Evolutionary conservation across 176 grass and related monocot genomes (phyloP).

Genomic region (Phyllostachys edulis): DNA sequence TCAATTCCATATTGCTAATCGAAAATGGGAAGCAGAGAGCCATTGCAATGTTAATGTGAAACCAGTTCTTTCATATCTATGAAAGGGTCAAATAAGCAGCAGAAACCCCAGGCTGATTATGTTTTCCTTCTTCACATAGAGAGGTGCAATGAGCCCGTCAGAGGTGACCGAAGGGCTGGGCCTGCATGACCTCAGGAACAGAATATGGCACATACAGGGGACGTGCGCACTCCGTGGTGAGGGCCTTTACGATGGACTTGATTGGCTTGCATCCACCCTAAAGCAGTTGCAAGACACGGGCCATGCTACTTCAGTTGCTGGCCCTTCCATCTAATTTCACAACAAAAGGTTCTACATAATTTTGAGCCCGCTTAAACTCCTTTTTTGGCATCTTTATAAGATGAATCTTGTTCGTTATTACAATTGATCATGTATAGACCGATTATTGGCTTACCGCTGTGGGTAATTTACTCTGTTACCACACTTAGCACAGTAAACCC

Average conservation of each 20-base stretch:
- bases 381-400: not conserved
- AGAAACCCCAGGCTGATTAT: not conserved
- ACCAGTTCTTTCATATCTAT: not conserved
- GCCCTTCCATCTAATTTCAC: constrained; percentile 50
- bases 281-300: constrained; percentile 68
- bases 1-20: not conserved
- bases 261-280: constrained; percentile 77
- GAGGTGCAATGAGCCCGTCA: constrained; percentile 71
- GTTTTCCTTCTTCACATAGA: constrained; percentile 32
- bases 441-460: not conserved
- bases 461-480: not conserved
- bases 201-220: constrained; percentile 86
- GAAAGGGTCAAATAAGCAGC: not conserved
- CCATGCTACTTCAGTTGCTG: constrained; percentile 62
- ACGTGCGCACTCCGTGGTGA: constrained; percentile 78
- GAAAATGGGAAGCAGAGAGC: not conserved
- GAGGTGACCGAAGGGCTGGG: constrained; percentile 76
- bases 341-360: constrained; percentile 22
- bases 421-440: not conserved
- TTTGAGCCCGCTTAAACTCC: not conserved
- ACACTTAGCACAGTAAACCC: not conserved
- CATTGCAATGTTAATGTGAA: not conserved
- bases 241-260: constrained; percentile 91
- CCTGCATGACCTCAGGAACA: constrained; percentile 64
- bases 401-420: not conserved